A percentile compares a stretch with the other conserved stretches of the same genome.
These are phyloP conservation scores for Peronospora destructor DNA, from an alignment of 352 stramenopile genomes.

Conservation along the genomic window DNA sequence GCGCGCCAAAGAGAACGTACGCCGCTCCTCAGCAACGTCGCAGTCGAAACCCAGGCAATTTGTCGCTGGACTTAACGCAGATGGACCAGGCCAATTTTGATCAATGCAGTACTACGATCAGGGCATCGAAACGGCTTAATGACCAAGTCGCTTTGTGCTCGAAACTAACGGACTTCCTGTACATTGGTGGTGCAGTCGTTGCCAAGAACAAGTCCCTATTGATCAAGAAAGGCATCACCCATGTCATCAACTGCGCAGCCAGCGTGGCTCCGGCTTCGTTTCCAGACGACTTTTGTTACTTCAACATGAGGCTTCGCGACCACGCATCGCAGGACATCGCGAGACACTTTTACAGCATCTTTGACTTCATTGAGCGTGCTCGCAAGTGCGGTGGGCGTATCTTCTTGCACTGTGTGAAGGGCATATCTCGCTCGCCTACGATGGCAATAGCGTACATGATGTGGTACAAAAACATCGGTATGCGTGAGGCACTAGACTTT, in stretches of 20 bases:
- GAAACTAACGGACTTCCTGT: constrained; percentile 82
- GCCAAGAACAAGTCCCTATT: constrained; percentile 75
- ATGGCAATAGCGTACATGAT: constrained; percentile 88
- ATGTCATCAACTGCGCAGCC: constrained; percentile 86
- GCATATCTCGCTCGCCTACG: constrained; percentile 81
- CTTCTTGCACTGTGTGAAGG: constrained; percentile 85
- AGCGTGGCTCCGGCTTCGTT: constrained; percentile 69
- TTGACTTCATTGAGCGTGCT: constrained; percentile 84
- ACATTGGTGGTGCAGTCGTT: constrained; percentile 72
- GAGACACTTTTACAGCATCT: constrained; percentile 82
- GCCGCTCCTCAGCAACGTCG: constrained; percentile 42
- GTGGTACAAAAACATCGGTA: constrained; percentile 77
- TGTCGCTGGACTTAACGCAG: constrained; percentile 76
- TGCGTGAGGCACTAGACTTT: constrained; percentile 78
- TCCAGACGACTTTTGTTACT: constrained; percentile 76
- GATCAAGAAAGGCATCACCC: constrained; percentile 67
- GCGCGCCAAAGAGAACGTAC: constrained; percentile 36
- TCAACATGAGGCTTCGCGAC: constrained; percentile 83
- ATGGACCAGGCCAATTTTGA: constrained; percentile 46
- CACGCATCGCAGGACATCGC: constrained; percentile 84
- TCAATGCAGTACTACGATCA: constrained; percentile 12
- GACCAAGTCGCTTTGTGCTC: constrained; percentile 72
- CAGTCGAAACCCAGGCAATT: constrained; percentile 71
- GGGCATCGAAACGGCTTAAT: constrained; percentile 28
- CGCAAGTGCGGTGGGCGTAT: constrained; percentile 59